Conservation (phyloP, 2,329 filamentous ascomycete genomes). For the Stachybotrys echinatus region DNA sequence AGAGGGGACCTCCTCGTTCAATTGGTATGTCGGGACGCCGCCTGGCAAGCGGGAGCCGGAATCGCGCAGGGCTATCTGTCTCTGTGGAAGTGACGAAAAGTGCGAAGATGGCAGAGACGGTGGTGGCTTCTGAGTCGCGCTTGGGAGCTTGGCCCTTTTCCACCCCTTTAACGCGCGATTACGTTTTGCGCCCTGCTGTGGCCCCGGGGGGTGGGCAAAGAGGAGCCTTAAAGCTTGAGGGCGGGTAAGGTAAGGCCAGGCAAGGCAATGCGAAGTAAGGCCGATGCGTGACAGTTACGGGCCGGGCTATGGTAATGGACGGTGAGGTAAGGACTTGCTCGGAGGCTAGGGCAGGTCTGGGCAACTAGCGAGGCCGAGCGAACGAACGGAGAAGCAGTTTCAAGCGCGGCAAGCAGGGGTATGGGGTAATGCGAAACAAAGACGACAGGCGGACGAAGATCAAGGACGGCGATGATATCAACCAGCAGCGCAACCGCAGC, state of each 20-base stretch:
- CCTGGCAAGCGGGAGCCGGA: not conserved
- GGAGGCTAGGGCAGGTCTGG: not conserved
- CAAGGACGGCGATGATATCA: not conserved
- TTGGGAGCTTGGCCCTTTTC: not conserved
- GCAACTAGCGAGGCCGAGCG: not conserved
- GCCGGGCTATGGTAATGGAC: not conserved
- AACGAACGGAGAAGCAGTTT: not conserved
- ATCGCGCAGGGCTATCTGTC: not conserved
- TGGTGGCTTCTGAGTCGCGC: not conserved
- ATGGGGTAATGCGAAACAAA: not conserved
- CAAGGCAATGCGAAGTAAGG: not conserved
- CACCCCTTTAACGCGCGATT: not conserved
- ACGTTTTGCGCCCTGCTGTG: not conserved
- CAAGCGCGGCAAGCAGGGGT: not conserved
- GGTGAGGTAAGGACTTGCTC: not conserved
- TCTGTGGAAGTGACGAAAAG: not conserved
- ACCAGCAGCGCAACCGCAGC: not conserved
- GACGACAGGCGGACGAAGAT: not conserved
- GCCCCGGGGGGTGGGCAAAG: not conserved
- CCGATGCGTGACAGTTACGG: no score
- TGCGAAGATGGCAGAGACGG: not conserved
- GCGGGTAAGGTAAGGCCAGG: not conserved
- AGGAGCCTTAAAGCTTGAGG: not conserved
- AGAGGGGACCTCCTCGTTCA: not conserved
- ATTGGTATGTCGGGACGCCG: not conserved